These are phyloP conservation scores for Fusarium phyllophilum DNA, from an alignment of 2,329 filamentous ascomycete genomes.

Conservation along the genomic window DNA sequence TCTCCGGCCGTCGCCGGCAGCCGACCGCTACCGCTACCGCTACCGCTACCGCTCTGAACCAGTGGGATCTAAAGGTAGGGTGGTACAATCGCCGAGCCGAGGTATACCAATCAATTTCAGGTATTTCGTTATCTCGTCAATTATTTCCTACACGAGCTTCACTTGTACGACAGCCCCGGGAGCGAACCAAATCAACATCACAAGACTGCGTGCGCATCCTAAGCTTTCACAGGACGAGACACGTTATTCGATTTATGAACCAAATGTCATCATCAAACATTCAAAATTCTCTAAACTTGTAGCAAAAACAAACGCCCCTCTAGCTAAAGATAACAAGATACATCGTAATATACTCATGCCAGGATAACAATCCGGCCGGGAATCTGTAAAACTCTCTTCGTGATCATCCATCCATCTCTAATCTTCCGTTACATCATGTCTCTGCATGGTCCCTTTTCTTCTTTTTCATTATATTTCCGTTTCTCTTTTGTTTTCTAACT, in stretches of 20 bases:
- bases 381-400: conserved; percentile 37
- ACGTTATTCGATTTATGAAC: not conserved
- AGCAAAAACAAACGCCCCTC: conserved; percentile 40
- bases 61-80: not conserved
- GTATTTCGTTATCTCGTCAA: conserved; percentile 12
- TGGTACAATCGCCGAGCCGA: not conserved
- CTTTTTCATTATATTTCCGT: conserved; percentile 20
- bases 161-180: not conserved
- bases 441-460: conserved; percentile 11
- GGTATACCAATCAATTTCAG: not conserved
- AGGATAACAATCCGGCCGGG: conserved; percentile 33
- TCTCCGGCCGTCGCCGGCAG: conserved; percentile 42
- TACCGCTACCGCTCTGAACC: conserved; percentile 9
- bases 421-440: conserved; percentile 29
- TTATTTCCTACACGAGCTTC: conserved; percentile 13
- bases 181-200: not conserved
- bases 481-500: not conserved
- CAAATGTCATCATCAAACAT: conserved; percentile 30
- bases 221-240: not conserved
- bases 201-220: not conserved
- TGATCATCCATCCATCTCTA: conserved; percentile 40
- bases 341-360: conserved; percentile 43
- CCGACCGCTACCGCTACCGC: conserved; percentile 29
- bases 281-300: conserved; percentile 35
- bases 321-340: conserved; percentile 40